Evolutionary conservation across 148 eudicot species (phyloP).

Genomic region (Spergularia marina): DNA sequence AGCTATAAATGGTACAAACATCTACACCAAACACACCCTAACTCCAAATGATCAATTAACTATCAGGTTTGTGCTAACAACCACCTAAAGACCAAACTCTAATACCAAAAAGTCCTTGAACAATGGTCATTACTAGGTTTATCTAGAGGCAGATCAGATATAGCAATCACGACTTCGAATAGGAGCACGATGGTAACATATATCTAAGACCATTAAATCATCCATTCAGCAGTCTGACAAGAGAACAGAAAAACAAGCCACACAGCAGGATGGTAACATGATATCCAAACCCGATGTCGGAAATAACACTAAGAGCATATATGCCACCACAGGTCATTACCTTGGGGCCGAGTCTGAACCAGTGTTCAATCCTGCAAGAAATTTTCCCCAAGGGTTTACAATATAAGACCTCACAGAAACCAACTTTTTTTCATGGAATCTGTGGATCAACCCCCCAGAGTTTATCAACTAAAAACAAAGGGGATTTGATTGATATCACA

Average conservation of each 20-base stretch:
- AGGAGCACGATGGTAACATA: not conserved
- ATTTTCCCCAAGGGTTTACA: constrained; percentile 7
- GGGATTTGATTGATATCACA: not conserved
- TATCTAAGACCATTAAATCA: not conserved
- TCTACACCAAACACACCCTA: not conserved
- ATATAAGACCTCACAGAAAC: constrained; percentile 3
- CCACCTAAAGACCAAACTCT: too few species aligned
- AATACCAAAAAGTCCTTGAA: too few species aligned
- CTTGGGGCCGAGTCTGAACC: constrained; percentile 19
- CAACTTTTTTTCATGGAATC: constrained; percentile 7
- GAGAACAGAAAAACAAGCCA: not conserved
- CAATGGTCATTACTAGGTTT: too few species aligned
- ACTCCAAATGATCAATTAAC: not conserved
- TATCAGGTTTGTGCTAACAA: not conserved
- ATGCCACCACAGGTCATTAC: constrained; percentile 25
- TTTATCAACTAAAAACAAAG: not conserved
- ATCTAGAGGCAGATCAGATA: not conserved
- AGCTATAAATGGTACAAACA: not conserved
- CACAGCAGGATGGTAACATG: not conserved
- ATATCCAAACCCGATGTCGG: not conserved
- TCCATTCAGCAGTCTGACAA: not conserved
- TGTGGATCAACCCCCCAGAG: constrained; percentile 8
- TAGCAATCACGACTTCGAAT: not conserved
- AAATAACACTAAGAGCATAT: constrained; percentile 13
- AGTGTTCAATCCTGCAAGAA: constrained; percentile 17